Percentiles rank a stretch among this genome's conserved stretches.
Conservation (phyloP, 169 alveolate species). For the Plasmodium gallinaceum region DNA sequence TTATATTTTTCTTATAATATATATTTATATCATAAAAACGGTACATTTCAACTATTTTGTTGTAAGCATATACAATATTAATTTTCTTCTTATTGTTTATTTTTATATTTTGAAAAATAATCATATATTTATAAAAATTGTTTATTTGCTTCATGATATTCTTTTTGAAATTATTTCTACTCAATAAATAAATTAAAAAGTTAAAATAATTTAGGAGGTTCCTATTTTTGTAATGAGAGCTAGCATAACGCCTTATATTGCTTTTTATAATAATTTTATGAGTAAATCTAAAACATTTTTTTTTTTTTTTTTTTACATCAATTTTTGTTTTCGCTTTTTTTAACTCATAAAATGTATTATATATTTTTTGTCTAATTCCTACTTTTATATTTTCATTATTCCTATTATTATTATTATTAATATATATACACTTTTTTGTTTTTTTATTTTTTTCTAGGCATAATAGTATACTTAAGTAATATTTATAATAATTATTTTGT, state of each 20-base stretch:
- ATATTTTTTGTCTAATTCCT: neutral
- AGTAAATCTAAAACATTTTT: neutral
- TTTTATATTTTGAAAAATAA: neutral
- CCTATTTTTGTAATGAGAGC: neutral
- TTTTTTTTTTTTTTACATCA: neutral
- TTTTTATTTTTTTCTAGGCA: neutral
- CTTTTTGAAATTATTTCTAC: conserved; percentile 2
- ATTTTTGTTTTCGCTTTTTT: neutral
- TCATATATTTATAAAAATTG: conserved; percentile 2
- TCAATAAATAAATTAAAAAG: conserved; percentile 19
- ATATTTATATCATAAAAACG: conserved; percentile 15
- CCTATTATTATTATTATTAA: neutral
- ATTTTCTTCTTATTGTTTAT: conserved; percentile 10
- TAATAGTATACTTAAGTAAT: neutral
- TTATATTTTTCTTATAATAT: conserved; percentile 11
- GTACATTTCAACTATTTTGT: neutral
- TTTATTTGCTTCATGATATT: conserved; percentile 20
- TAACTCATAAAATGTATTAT: neutral
- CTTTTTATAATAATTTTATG: conserved; percentile 1
- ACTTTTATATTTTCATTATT: neutral
- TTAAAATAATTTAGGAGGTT: conserved; percentile 3
- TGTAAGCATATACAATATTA: conserved; percentile 2
- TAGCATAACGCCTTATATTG: neutral
- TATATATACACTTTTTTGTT: neutral
- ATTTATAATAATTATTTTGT: conserved; percentile 4